Evolutionary conservation across 345 rosid species (phyloP), one percentile per base, ranked within the genome.

Genomic region (Dipteronia sinensis): DNA sequence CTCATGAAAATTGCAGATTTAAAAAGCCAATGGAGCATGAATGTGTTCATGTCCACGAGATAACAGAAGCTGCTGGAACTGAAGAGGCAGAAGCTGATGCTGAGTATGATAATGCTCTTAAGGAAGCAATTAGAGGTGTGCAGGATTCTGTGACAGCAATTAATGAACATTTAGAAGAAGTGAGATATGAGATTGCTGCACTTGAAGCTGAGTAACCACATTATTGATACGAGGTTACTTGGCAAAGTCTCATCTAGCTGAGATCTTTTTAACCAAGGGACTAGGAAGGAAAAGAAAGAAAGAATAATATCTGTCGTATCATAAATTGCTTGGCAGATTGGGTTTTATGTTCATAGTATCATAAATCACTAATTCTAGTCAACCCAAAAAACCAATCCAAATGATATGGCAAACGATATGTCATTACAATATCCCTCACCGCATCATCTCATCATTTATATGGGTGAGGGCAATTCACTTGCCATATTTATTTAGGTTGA

Each of bases 61-160:
- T 93, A 80, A 93, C 97, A 0, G 97, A 90, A 82, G 93, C 87
- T 2, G 83, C 79, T 7, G 98, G 96, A 76, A 95, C 97, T n/a
- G 96, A 93, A 82, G 98, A 90, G 78, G 98, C 92, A 6, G 98
- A 95, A 76, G 96, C 94, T 3, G 94, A 92, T 83, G 96, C 97
- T 2, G 93, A 89, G 81, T 90, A 81, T 63, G 98, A 93, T 71
- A 92, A 90, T 80, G 95, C 91, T 68, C 83, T 93, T 19, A 95
- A 92, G 67, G 96, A 92, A 88, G 98, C 98, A 69, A 93, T 95
- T 71, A 86, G 91, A 89, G 94, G 94, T 2, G 90, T 92, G 77
- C 97, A 95, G 83, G 97, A 90, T 53, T 90, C 92, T 44, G 96
- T 95, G 34, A 90, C 90, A 71, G 73, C 88, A 80, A 95, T 95